phyloP scores from a whole-genome alignment of 352 stramenopile species.

The Thraustotheca clavata region DNA sequence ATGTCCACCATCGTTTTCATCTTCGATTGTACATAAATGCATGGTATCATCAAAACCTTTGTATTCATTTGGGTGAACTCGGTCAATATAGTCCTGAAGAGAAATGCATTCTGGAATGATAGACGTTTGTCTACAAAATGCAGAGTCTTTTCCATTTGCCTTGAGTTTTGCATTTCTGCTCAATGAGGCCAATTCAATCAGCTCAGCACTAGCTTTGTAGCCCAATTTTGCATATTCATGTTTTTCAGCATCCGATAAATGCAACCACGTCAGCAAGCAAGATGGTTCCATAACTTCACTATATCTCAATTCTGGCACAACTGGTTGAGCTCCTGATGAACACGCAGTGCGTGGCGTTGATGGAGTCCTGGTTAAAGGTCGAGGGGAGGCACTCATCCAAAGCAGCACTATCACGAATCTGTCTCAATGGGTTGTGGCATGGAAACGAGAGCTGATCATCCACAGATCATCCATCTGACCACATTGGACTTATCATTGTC shows the following conservation, averaged over 20 bases:
- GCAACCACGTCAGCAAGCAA: too few relatives aligned
- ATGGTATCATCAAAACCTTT: constrained; percentile 2
- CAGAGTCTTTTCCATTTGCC: background rate
- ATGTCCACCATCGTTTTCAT: background rate
- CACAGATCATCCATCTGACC: too few relatives aligned
- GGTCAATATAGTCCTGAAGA: background rate
- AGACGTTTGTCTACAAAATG: background rate
- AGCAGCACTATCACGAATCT: too few relatives aligned
- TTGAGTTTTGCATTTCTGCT: background rate
- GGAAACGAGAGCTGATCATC: too few relatives aligned
- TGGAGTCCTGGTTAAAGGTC: too few relatives aligned
- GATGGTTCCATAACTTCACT: too few relatives aligned
- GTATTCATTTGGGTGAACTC: constrained; percentile 6
- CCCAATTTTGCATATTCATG: background rate
- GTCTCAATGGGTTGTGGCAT: too few relatives aligned
- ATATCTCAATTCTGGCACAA: too few relatives aligned
- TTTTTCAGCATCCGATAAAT: background rate
- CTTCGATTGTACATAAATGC: constrained; percentile 8
- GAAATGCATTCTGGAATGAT: background rate
- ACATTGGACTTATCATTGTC: too few relatives aligned
- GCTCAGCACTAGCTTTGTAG: background rate
- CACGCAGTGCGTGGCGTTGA: too few relatives aligned
- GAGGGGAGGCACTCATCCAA: too few relatives aligned
- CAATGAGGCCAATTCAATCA: background rate
- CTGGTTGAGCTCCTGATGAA: too few relatives aligned